Evolutionary conservation across 768 basidiomycete species (phyloP).

Genomic region (Russula vinacea): DNA sequence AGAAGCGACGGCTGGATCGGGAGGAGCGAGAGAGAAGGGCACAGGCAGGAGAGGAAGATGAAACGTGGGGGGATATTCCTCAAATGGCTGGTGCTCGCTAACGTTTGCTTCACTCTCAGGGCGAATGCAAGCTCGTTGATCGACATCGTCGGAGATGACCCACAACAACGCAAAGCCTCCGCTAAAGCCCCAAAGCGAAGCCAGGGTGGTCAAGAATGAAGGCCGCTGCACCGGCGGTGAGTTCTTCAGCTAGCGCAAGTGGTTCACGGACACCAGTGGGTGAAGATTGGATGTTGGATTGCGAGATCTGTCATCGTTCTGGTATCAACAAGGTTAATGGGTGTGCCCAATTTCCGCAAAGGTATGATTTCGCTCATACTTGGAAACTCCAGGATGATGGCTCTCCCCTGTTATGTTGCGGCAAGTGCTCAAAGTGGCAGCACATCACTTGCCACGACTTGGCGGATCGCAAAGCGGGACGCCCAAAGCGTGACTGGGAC

Average conservation of each 20-base stretch:
- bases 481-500: conserved; percentile 76
- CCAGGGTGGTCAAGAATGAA: conserved; percentile 21
- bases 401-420: conserved; percentile 76
- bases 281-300: conserved; percentile 83
- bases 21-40: conserved; percentile 33
- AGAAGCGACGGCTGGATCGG: conserved; percentile 43
- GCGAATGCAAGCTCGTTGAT: conserved; percentile 16
- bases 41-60: conserved; percentile 26
- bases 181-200: conserved; percentile 11
- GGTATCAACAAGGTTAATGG: conserved; percentile 69
- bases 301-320: conserved; percentile 74
- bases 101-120: conserved; percentile 2
- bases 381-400: conserved; percentile 64
- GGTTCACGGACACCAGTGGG: conserved; percentile 53
- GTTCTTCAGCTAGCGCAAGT: conserved; percentile 37
- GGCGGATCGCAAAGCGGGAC: conserved; percentile 61
- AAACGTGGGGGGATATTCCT: conserved; percentile 16
- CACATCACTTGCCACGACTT: conserved; percentile 83
- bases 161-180: background rate
- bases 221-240: conserved; percentile 30
- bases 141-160: conserved; percentile 20
- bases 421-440: conserved; percentile 82
- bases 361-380: conserved; percentile 18
- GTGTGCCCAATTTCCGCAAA: background rate
- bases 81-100: background rate